Percentiles rank a stretch among this genome's conserved stretches.
Conservation (phyloP, 2,329 filamentous ascomycete genomes). For the Myriosclerotinia duriaeana region DNA sequence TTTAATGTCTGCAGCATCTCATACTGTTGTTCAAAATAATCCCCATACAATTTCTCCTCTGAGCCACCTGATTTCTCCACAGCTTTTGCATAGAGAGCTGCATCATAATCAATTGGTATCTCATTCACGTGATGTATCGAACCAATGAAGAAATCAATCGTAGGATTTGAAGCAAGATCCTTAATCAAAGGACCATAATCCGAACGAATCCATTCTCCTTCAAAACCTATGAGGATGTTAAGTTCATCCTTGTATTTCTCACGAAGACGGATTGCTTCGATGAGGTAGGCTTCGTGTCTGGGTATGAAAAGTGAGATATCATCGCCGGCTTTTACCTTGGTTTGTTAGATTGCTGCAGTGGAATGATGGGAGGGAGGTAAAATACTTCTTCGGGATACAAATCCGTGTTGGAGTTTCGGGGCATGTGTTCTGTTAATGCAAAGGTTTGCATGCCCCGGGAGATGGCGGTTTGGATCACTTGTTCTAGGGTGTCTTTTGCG, state of each 20-base stretch:
- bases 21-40: constrained; percentile 86
- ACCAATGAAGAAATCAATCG: constrained; percentile 87
- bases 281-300: constrained; percentile 69
- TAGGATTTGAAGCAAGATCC: constrained; percentile 57
- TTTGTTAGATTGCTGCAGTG: constrained; percentile 30
- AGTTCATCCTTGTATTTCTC: constrained; percentile 68
- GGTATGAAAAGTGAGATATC: constrained; percentile 50
- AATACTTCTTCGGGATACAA: constrained; percentile 87
- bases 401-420: constrained; percentile 69
- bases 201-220: constrained; percentile 86
- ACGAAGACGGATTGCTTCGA: constrained; percentile 72
- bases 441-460: constrained; percentile 76
- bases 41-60: constrained; percentile 73
- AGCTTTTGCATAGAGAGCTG: constrained; percentile 56
- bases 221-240: constrained; percentile 82
- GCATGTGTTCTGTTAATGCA: constrained; percentile 93
- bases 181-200: constrained; percentile 58
- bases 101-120: constrained; percentile 86
- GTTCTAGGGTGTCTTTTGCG: constrained; percentile 80
- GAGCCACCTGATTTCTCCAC: constrained; percentile 49
- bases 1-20: constrained; percentile 72
- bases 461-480: constrained; percentile 78
- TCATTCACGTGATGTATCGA: constrained; percentile 87
- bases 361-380: neutral
- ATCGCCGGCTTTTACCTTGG: constrained; percentile 48